Conservation (phyloP, 129 eudicot genomes). For the Escallonia herrerae region DNA sequence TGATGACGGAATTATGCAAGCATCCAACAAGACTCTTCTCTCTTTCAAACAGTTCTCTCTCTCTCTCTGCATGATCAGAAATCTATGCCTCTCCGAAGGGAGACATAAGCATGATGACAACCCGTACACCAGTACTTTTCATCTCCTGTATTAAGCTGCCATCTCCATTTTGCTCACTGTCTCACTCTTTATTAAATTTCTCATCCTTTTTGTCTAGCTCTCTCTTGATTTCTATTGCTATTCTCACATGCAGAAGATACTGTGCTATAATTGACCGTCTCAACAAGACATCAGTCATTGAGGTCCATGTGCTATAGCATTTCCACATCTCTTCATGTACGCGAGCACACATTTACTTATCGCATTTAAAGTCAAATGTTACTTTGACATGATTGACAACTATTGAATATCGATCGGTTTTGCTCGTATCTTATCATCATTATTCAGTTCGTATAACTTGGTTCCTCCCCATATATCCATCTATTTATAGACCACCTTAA, state of each 20-base stretch:
- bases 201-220: not conserved
- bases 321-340: not conserved
- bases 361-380: not conserved
- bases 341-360: not conserved
- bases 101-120: conserved; percentile 15
- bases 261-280: too few species aligned
- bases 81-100: conserved; percentile 19
- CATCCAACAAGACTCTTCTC: not conserved
- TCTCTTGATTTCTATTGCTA: not conserved
- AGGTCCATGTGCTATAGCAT: not conserved
- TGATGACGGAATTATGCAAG: conserved; percentile 30
- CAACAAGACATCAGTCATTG: too few species aligned
- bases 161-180: not conserved
- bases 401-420: not conserved
- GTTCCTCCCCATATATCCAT: conserved; percentile 8
- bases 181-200: not conserved
- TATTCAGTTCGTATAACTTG: too few species aligned
- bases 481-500: conserved; percentile 23
- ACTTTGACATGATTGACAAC: not conserved
- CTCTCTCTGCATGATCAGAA: conserved; percentile 1
- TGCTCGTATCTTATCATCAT: not conserved
- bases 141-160: not conserved
- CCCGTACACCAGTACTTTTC: not conserved
- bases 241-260: not conserved
- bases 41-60: not conserved